Evolutionary conservation across 169 alveolate genomes (phyloP).

Genomic region (Amoebophrya sp.): DNA sequence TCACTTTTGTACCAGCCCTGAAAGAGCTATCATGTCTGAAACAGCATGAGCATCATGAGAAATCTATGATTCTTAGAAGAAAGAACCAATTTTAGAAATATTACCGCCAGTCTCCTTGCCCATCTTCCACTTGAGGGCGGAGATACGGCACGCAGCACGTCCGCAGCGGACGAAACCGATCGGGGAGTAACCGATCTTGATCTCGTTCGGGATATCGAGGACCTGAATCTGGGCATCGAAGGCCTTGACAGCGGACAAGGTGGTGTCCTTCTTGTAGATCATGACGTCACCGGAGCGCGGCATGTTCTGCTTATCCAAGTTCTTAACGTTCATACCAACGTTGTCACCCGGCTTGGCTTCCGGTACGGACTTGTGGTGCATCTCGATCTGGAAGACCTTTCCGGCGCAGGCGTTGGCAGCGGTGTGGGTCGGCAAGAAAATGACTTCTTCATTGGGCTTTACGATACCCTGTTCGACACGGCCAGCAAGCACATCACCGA

Average conservation of each 20-base stretch:
- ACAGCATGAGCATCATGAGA: no score
- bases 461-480: conserved; percentile 96
- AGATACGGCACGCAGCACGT: conserved; percentile 34
- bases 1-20: no score
- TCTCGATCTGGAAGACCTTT: conserved; percentile 87
- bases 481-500: conserved; percentile 99
- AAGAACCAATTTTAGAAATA: no score
- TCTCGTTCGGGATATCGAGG: conserved; percentile 91
- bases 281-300: conserved; percentile 87
- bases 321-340: conserved; percentile 93
- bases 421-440: conserved; percentile 83
- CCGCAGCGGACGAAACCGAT: conserved; percentile 55
- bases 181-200: conserved; percentile 91
- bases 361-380: conserved; percentile 92
- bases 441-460: conserved; percentile 79
- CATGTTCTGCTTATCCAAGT: conserved; percentile 85
- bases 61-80: no score
- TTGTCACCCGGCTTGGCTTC: conserved; percentile 98
- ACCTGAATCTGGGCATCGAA: conserved; percentile 90
- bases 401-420: conserved; percentile 26
- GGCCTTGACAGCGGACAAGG: conserved; percentile 81
- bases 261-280: conserved; percentile 87
- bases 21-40: no score
- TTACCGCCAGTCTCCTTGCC: conserved; percentile 95
- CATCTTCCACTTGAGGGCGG: conserved; percentile 60